Evolutionary conservation across 768 basidiomycete species (phyloP).

Genomic region (Phaeotremella skinneri): DNA sequence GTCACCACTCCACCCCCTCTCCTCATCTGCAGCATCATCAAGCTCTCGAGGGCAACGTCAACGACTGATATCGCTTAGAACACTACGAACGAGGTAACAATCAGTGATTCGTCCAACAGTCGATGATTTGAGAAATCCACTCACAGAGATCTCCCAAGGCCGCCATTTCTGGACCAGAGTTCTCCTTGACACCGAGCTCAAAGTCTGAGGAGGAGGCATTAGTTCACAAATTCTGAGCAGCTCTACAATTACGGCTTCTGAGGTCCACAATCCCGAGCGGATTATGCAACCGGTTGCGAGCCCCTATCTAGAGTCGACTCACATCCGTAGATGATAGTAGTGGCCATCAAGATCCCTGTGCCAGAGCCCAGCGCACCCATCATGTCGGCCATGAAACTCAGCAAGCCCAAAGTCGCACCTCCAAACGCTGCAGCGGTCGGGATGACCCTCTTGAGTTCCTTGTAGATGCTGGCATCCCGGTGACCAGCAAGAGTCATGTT

Average conservation of each 20-base stretch:
- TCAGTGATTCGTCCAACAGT: not conserved
- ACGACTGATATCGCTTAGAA: constrained; percentile 1
- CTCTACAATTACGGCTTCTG: constrained; percentile 4
- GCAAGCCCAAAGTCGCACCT: constrained; percentile 88
- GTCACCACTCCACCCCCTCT: not conserved
- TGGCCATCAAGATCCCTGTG: constrained; percentile 82
- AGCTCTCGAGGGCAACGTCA: too few relatives aligned
- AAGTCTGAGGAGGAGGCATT: constrained; percentile 64
- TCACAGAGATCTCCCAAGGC: constrained; percentile 67
- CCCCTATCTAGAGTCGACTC: constrained; percentile 47
- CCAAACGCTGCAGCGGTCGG: constrained; percentile 97
- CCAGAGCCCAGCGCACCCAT: constrained; percentile 95
- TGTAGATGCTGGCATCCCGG: constrained; percentile 97
- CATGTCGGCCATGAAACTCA: constrained; percentile 87
- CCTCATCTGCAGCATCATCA: not conserved
- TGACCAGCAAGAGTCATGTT: constrained; percentile 83
- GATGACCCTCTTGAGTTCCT: constrained; percentile 95
- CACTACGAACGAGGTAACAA: not conserved
- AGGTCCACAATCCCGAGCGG: not conserved
- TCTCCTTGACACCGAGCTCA: constrained; percentile 90
- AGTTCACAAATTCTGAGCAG: constrained; percentile 5
- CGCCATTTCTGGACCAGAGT: constrained; percentile 77
- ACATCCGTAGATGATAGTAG: constrained; percentile 95
- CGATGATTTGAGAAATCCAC: constrained; percentile 2
- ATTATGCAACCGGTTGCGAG: too few relatives aligned